A percentile compares a stretch with the other conserved stretches of the same genome.
Evolutionary conservation across 306 rosid species (phyloP).

Genomic region (Cucurbita pepo): DNA sequence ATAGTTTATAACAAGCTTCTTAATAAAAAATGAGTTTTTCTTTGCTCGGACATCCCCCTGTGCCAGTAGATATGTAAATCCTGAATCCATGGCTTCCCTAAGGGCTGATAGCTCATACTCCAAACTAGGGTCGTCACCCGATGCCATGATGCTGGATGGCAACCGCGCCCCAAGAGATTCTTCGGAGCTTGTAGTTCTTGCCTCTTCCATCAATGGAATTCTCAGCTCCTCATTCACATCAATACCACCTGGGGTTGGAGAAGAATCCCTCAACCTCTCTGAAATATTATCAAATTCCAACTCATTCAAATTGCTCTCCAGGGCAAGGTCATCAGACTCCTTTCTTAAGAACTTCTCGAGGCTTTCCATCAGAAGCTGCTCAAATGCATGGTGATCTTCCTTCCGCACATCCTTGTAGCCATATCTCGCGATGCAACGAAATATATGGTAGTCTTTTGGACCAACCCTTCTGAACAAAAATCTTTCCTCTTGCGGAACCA

Average conservation of each 20-base stretch:
- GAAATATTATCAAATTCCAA: slow-evolving; percentile 26
- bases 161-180: slow-evolving; percentile 19
- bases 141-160: slow-evolving; percentile 50
- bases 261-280: slow-evolving; percentile 24
- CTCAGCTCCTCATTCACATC: slow-evolving; percentile 37
- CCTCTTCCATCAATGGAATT: slow-evolving; percentile 39
- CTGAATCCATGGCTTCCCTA: slow-evolving; percentile 79
- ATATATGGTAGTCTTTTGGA: slow-evolving; percentile 88
- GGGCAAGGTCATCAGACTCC: slow-evolving; percentile 68
- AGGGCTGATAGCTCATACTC: slow-evolving; percentile 86
- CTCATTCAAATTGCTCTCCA: slow-evolving; percentile 37
- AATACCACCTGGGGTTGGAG: slow-evolving; percentile 17
- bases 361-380: slow-evolving; percentile 79
- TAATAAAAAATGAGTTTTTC: slow-evolving; percentile 71
- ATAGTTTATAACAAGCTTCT: slow-evolving; percentile 75
- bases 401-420: slow-evolving; percentile 84
- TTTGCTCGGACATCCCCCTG: slow-evolving; percentile 84
- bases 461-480: slow-evolving; percentile 84
- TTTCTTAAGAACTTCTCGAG: slow-evolving; percentile 74
- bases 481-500: slow-evolving; percentile 90
- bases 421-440: slow-evolving; percentile 80
- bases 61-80: slow-evolving; percentile 83
- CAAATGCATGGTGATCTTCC: slow-evolving; percentile 90
- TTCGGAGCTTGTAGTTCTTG: slow-evolving; percentile 19
- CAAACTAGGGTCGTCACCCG: slow-evolving; percentile 61